phyloP scores from a whole-genome alignment of 441 rosid genomes.

The Aquilaria agallochum region DNA sequence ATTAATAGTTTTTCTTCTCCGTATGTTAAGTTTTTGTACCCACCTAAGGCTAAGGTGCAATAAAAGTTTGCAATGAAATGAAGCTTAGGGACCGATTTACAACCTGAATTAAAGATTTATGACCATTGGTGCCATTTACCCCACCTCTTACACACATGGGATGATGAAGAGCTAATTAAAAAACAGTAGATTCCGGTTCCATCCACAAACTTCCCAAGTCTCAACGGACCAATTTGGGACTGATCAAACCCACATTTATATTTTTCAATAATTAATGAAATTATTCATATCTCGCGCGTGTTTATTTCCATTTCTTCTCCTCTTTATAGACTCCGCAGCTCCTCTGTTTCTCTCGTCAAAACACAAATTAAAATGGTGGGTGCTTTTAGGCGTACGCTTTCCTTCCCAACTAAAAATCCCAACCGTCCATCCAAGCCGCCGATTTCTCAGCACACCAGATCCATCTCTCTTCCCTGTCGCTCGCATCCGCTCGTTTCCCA shows the following conservation, averaged over 20 bases:
- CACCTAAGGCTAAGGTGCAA: no score
- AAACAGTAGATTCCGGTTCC: no score
- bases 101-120: no score
- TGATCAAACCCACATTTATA: conserved; percentile 1
- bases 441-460: conserved; percentile 38
- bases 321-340: conserved; percentile 7
- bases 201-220: no score
- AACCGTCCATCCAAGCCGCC: conserved; percentile 26
- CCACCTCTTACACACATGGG: no score
- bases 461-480: conserved; percentile 49
- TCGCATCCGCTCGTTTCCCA: conserved; percentile 49
- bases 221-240: conserved; percentile 3
- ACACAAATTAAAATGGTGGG: conserved; percentile 17
- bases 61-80: no score
- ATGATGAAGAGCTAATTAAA: no score
- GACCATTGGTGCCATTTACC: no score
- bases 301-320: conserved; percentile 2
- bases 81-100: no score
- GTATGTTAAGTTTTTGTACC: no score
- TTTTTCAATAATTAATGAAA: no score
- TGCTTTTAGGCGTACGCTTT: conserved; percentile 45
- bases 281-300: conserved; percentile 25
- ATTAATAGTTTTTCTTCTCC: no score
- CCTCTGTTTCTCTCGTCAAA: neutral
- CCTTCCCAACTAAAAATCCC: conserved; percentile 41